Evolutionary conservation across 2,329 filamentous ascomycete species (phyloP), one percentile per base, ranked within the genome.

Genomic region (Phialophora chinensis): DNA sequence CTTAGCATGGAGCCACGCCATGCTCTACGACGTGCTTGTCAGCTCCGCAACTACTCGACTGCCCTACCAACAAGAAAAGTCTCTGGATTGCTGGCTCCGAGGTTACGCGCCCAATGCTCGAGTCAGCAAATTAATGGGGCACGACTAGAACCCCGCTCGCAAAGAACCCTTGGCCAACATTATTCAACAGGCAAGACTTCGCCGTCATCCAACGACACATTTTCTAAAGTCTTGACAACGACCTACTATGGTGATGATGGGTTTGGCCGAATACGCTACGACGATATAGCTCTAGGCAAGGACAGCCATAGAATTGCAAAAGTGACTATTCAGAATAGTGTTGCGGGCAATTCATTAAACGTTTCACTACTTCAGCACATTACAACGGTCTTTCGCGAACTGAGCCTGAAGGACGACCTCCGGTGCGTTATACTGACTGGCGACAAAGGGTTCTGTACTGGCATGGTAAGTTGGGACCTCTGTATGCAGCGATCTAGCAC

Each of bases 371-470:
- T 66, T 29, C 6, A 25, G 10, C 3, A 35, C 20, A 35, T 66
- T 7, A 59, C 42, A 10, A 56, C 44, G 23, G 25, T 27, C 12
- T 49, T 57, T n/a, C 54, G 20, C 33, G 14, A 59, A 6, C 33
- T 66, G 11, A 44, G 42, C 17, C 29, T 23, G 23, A 33, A 54
- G 20, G 53, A 62, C 3, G 59, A 62, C 11, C 23, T 66, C 8
- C 59, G 59, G 10, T 47, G 53, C 23, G 47, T 66, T n/a, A 44
- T 62, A 4, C 20, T 66, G 33, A 53, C 23, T 7, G 27, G 58
- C 44, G 27, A 25, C 31, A 57, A 31, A n/a, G 44, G 29, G 12
- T 65, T 65, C n/a, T 65, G 62, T 27, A 58, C 56, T 4, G 62
- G 62, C 29, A 58, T 58, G 44, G 50, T 58, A 20, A 44, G 55